Evolutionary conservation across 73 alveolate genomes (phyloP).

Genomic region (Stentor coeruleus): DNA sequence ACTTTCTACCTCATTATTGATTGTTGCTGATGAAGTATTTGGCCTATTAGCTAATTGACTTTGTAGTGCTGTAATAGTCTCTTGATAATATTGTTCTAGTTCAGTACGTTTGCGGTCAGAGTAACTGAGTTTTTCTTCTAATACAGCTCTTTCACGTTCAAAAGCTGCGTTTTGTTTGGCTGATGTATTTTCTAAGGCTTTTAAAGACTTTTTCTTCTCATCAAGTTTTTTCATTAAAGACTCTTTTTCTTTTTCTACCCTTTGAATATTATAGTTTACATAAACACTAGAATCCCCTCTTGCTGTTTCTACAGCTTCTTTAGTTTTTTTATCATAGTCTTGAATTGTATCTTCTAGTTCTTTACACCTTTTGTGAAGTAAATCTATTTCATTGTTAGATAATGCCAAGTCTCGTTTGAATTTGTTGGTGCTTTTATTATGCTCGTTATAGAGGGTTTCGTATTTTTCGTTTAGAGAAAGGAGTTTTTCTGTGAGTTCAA

Average conservation of each 20-base stretch:
- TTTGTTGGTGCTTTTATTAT: neutral
- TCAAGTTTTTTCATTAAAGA: neutral
- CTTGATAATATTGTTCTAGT: conserved; percentile 21
- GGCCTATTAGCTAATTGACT: neutral
- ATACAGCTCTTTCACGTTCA: conserved; percentile 16
- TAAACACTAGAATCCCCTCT: neutral
- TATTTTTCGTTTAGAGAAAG: neutral
- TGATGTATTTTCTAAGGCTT: neutral
- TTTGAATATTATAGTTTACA: neutral
- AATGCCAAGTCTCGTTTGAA: conserved; percentile 8
- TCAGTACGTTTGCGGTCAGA: neutral
- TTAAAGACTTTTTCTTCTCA: conserved; percentile 11
- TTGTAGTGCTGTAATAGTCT: neutral
- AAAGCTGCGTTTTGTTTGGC: neutral
- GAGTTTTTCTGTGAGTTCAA: neutral
- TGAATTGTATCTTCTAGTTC: conserved; percentile 3
- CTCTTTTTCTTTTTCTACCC: neutral
- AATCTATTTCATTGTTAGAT: neutral
- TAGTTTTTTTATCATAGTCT: neutral
- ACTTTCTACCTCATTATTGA: neutral
- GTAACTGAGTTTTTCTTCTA: conserved; percentile 14
- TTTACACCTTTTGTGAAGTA: neutral
- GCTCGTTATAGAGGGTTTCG: conserved; percentile 38
- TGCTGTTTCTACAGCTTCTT: neutral
- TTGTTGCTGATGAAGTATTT: neutral